phyloP scores from a whole-genome alignment of 306 rosid species.

The Rosa chinensis region DNA sequence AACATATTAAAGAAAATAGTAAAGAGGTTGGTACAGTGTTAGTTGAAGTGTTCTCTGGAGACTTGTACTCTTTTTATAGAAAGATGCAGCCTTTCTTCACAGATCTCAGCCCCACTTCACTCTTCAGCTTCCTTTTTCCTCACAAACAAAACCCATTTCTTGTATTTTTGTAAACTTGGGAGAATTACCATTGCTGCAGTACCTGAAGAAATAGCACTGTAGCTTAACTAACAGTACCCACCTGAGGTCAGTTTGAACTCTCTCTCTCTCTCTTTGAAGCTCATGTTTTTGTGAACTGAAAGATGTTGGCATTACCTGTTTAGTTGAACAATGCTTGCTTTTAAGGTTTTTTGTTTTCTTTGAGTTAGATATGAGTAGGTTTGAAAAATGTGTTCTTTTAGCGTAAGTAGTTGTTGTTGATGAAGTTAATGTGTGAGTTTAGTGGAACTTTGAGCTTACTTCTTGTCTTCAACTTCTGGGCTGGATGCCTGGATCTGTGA shows the following conservation, averaged over 20 bases:
- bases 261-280: neutral
- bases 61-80: slow-evolving; percentile 11
- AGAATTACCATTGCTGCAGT: slow-evolving; percentile 27
- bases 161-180: neutral
- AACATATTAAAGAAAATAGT: neutral
- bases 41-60: neutral
- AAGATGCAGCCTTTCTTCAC: slow-evolving; percentile 29
- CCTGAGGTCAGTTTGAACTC: slow-evolving; percentile 25
- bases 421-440: slow-evolving; percentile 43
- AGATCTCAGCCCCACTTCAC: slow-evolving; percentile 28
- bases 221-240: slow-evolving; percentile 7
- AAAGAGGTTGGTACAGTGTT: slow-evolving; percentile 13
- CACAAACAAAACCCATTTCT: neutral
- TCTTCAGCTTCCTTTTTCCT: slow-evolving; percentile 12
- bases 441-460: slow-evolving; percentile 35
- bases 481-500: slow-evolving; percentile 41
- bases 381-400: slow-evolving; percentile 25
- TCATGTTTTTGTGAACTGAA: slow-evolving; percentile 2
- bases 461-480: slow-evolving; percentile 32
- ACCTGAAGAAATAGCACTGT: slow-evolving; percentile 6
- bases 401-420: slow-evolving; percentile 25
- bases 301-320: slow-evolving; percentile 27
- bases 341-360: slow-evolving; percentile 12
- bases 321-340: slow-evolving; percentile 21
- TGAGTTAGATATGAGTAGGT: slow-evolving; percentile 56